phyloP scores from a whole-genome alignment of 345 rosid genomes.

The Dipteronia dyeriana region DNA sequence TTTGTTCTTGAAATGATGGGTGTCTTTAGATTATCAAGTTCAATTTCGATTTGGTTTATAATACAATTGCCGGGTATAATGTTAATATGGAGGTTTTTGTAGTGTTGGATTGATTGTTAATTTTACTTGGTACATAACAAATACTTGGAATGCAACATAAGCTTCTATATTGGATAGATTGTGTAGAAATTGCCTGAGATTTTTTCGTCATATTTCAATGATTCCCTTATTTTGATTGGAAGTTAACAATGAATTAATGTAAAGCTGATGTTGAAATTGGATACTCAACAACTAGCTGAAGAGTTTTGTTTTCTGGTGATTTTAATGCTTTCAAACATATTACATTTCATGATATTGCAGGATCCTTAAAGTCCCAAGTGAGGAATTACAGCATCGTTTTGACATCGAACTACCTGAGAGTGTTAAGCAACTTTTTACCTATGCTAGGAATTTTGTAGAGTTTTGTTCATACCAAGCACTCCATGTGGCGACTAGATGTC shows the following conservation, averaged over 20 bases:
- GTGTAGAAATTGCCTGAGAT: background rate
- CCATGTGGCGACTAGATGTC: constrained; percentile 36
- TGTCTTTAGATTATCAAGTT: background rate
- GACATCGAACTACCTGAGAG: constrained; percentile 78
- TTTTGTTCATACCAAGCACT: constrained; percentile 82
- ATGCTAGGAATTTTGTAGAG: constrained; percentile 76
- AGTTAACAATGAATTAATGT: background rate
- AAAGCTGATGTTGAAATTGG: background rate
- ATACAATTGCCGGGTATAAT: no score
- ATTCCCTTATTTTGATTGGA: background rate
- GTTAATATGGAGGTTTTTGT: no score
- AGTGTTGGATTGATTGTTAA: background rate
- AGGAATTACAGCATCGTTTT: constrained; percentile 67
- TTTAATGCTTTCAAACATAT: background rate
- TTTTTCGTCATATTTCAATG: background rate
- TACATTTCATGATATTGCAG: constrained; percentile 30
- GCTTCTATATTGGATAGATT: background rate
- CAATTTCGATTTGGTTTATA: background rate
- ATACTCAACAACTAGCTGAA: background rate
- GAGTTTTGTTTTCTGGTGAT: background rate
- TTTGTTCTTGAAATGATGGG: background rate
- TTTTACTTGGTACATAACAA: background rate
- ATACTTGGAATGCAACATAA: background rate
- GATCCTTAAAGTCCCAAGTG: constrained; percentile 63
- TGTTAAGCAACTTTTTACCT: constrained; percentile 65